Evolutionary conservation across 83 land plant genomes (phyloP).

Genomic region (Isoetes engelmannii): DNA sequence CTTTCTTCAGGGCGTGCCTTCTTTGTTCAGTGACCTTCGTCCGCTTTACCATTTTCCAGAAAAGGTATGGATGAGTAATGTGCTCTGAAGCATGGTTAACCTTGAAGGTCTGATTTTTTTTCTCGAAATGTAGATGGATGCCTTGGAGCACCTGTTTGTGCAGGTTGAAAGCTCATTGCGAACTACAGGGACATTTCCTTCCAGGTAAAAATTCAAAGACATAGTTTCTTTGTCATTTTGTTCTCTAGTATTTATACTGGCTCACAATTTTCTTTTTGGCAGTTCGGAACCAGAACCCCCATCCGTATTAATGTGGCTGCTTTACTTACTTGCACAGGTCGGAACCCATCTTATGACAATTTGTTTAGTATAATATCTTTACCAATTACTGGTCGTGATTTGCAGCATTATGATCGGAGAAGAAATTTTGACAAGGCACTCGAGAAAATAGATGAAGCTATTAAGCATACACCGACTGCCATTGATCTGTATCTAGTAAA

Average conservation of each 20-base stretch:
- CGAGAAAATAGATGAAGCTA: conserved; percentile 79
- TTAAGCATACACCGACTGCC: conserved; percentile 91
- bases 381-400: conserved; percentile 12
- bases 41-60: conserved; percentile 73
- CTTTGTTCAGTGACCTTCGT: conserved; percentile 83
- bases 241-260: background rate
- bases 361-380: background rate
- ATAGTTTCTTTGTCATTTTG: background rate
- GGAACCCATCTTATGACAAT: background rate
- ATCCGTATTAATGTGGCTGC: conserved; percentile 87
- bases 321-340: conserved; percentile 91
- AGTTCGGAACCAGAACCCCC: conserved; percentile 77
- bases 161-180: conserved; percentile 53
- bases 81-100: background rate
- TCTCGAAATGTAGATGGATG: conserved; percentile 47
- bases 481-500: conserved; percentile 88
- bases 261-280: conserved; percentile 12
- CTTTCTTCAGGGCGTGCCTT: conserved; percentile 77
- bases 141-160: conserved; percentile 56
- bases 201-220: conserved; percentile 39
- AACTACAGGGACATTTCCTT: conserved; percentile 60
- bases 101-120: background rate
- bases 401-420: conserved; percentile 89
- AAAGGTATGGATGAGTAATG: conserved; percentile 42
- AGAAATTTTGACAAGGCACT: conserved; percentile 66